A percentile compares a stretch with the other conserved stretches of the same genome.
These are phyloP conservation scores for Erodium texanum DNA, from an alignment of 441 rosid species.

Conservation along the genomic window DNA sequence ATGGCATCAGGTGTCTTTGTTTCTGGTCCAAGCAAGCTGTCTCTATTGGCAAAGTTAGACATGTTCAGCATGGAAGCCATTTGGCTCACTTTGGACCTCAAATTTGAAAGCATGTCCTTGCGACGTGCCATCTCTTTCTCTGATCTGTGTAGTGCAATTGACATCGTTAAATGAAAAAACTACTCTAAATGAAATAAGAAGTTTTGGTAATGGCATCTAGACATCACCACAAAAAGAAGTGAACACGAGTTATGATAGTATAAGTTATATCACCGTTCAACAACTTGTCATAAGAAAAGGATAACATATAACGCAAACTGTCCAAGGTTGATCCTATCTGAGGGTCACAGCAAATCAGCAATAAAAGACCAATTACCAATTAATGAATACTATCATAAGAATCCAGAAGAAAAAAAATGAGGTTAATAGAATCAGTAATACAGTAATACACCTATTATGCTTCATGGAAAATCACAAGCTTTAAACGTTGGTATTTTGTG, in stretches of 20 bases:
- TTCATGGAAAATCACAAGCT: too few species aligned
- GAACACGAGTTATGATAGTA: not conserved
- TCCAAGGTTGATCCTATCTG: not conserved
- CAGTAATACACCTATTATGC: too few species aligned
- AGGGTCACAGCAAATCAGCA: not conserved
- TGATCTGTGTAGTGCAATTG: slow-evolving; percentile 39
- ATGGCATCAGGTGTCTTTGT: slow-evolving; percentile 49
- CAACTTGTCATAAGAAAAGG: not conserved
- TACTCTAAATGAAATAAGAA: not conserved
- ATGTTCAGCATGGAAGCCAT: slow-evolving; percentile 79
- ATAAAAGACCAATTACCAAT: too few species aligned
- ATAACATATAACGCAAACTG: not conserved
- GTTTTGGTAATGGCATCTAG: too few species aligned
- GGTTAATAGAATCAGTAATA: too few species aligned
- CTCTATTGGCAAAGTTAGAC: slow-evolving; percentile 77
- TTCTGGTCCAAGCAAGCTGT: slow-evolving; percentile 81
- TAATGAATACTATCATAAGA: too few species aligned
- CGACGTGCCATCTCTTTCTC: slow-evolving; percentile 93
- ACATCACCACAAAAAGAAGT: not conserved
- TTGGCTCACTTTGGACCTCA: slow-evolving; percentile 65
- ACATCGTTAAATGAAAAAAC: not conserved
- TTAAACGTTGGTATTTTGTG: not conserved
- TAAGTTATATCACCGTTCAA: not conserved
- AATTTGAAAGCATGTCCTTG: slow-evolving; percentile 63
- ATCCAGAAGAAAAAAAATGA: too few species aligned